phyloP scores from a whole-genome alignment of 192 early-diverging fungal species.

The Coemansia sp. region DNA sequence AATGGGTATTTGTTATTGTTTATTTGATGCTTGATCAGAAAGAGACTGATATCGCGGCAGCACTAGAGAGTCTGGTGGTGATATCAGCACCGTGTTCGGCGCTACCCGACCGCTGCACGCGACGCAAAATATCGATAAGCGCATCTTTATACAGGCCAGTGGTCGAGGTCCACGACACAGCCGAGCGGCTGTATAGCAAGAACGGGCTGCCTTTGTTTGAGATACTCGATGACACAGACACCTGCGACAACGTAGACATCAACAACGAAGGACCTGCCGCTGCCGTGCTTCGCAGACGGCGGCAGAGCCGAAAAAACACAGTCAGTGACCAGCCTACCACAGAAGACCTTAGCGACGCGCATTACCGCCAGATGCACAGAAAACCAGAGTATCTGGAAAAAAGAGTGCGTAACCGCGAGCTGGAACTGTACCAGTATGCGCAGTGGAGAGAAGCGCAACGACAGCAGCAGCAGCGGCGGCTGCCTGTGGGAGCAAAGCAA shows the following conservation, averaged over 20 bases:
- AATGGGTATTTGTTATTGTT: not conserved
- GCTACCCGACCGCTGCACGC: slow-evolving; percentile 19
- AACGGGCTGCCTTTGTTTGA: slow-evolving; percentile 39
- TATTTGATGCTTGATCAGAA: not conserved
- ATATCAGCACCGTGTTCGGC: slow-evolving; percentile 23
- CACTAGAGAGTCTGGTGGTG: slow-evolving; percentile 36
- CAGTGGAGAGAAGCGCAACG: slow-evolving; percentile 43
- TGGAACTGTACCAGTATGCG: slow-evolving; percentile 54
- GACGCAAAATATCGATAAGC: slow-evolving; percentile 3
- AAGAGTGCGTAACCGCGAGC: slow-evolving; percentile 45
- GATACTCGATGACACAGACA: slow-evolving; percentile 9
- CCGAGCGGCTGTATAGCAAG: slow-evolving; percentile 39
- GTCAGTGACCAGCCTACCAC: not conserved
- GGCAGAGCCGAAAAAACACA: slow-evolving; percentile 6
- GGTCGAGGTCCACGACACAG: slow-evolving; percentile 32
- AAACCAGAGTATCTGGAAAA: slow-evolving; percentile 52
- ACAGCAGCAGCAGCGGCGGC: slow-evolving; percentile 6
- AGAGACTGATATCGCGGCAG: slow-evolving; percentile 3
- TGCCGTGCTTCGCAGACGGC: slow-evolving; percentile 29
- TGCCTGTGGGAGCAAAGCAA: not conserved
- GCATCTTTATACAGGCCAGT: slow-evolving; percentile 22
- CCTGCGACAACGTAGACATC: not conserved
- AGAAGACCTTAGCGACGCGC: slow-evolving; percentile 38
- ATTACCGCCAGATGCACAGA: slow-evolving; percentile 37
- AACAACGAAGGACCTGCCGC: slow-evolving; percentile 19